Evolutionary conservation across 805 yeast species (phyloP), one percentile per base, ranked within the genome.

Genomic region (Jamesozyma spencerorum): DNA sequence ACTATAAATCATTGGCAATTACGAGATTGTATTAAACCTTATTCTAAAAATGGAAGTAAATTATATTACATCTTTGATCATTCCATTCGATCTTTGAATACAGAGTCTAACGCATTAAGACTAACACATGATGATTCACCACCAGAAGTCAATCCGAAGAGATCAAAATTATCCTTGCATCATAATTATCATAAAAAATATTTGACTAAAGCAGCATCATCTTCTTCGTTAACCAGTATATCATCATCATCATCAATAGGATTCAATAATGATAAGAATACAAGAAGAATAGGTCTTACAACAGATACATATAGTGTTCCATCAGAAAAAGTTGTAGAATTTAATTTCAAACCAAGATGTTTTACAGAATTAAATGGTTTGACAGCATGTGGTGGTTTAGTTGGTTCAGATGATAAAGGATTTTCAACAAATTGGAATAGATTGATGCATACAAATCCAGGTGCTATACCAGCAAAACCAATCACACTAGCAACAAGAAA

Each of bases 281-380:
- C 32, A n/a, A 6, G 22, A 10, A 3, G 5, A 22, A 40, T 32
- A 20, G 36, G 37, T 7, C 12, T 7, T 3, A 13, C 34, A 14
- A 22, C 31, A 27, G 28, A 39, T 13, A 22, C 24, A 12, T 36
- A 35, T 17, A 35, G 40, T 27, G 47, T 49, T 1, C 60, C 60
- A 10, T 49, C 65, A 34, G 46, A 60, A 34, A 62, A 64, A 34
- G 58, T 73, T 31, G 61, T 72, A 41, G 68, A 70, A 46, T 70
- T 82, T 43, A 76, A 77, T 40, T 81, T 76, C 58, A 72, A 72
- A 32, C 94, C 92, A 2, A 68, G 83, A 36, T 85, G 92, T 52
- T 74, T 82, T 51, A 73, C 75, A 40, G 78, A 79, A 40, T 54
- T 60, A 6, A 73, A 72, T 45, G 80, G 79, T 3, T 45, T 70